Conservation (phyloP, 495 filamentous ascomycete genomes). For the Neurospora africana region DNA sequence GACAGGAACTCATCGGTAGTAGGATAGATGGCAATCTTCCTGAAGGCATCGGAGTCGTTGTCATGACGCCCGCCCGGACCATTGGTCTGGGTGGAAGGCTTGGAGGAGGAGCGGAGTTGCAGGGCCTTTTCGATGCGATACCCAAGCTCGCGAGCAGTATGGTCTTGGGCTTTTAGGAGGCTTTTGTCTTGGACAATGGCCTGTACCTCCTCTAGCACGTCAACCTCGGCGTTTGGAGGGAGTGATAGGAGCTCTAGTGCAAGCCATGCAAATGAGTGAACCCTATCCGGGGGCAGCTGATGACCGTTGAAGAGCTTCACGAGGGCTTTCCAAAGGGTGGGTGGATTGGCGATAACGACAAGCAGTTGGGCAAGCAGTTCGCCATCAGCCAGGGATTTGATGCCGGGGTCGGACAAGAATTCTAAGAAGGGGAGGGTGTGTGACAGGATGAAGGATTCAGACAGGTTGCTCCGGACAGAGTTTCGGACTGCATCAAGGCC, state of each 20-base stretch:
- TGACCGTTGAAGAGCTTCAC: constrained; percentile 29
- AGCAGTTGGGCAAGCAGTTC: constrained; percentile 45
- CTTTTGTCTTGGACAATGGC: constrained; percentile 15
- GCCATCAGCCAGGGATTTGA: constrained; percentile 47
- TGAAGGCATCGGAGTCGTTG: constrained; percentile 58
- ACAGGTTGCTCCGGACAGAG: constrained; percentile 40
- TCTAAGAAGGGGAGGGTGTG: constrained; percentile 24
- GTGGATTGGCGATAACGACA: constrained; percentile 43
- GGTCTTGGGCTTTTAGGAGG: constrained; percentile 24
- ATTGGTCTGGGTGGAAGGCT: background rate
- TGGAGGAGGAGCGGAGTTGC: constrained; percentile 4
- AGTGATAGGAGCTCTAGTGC: constrained; percentile 44
- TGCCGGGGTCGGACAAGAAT: constrained; percentile 28
- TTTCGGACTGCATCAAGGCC: constrained; percentile 39
- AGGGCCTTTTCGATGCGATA: constrained; percentile 19
- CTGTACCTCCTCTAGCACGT: constrained; percentile 24
- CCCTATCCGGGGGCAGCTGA: constrained; percentile 27
- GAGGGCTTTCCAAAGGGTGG: constrained; percentile 50
- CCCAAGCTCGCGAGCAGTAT: constrained; percentile 16
- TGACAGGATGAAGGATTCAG: constrained; percentile 41
- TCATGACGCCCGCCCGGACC: constrained; percentile 65
- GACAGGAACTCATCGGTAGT: constrained; percentile 59
- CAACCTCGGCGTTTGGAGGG: constrained; percentile 17
- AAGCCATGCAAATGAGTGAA: constrained; percentile 49
- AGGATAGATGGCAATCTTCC: constrained; percentile 53